A percentile compares a stretch with the other conserved stretches of the same genome.
phyloP scores from a whole-genome alignment of 306 rosid species.

The Rubus parviflorus region DNA sequence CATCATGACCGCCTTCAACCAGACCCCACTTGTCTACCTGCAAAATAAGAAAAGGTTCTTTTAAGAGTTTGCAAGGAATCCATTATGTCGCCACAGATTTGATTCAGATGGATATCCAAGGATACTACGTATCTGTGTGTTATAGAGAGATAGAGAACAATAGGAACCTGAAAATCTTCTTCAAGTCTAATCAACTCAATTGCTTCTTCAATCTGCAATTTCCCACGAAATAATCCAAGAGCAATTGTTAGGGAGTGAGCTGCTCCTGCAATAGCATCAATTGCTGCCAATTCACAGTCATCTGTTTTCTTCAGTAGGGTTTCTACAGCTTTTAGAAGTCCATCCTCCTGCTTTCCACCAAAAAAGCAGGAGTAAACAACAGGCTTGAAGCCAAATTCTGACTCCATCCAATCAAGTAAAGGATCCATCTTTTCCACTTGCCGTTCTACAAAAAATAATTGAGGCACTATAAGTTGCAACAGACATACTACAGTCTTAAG shows the following conservation, averaged over 20 bases:
- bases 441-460: constrained; percentile 44
- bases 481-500: background rate
- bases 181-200: constrained; percentile 81
- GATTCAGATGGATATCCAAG: background rate
- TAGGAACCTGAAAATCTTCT: constrained; percentile 85
- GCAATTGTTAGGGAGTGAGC: constrained; percentile 78
- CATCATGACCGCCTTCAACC: constrained; percentile 99
- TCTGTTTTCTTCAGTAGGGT: constrained; percentile 58
- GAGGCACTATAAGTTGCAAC: constrained; percentile 17
- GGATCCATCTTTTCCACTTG: constrained; percentile 91
- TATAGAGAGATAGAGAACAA: constrained; percentile 1
- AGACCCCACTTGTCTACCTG: constrained; percentile 93
- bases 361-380: constrained; percentile 62
- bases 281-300: constrained; percentile 80
- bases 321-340: constrained; percentile 62
- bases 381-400: constrained; percentile 86
- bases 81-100: background rate
- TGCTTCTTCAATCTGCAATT: constrained; percentile 77
- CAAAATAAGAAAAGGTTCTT: constrained; percentile 1
- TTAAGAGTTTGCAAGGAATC: background rate
- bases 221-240: constrained; percentile 53
- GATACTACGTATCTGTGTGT: background rate
- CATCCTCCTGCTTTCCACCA: constrained; percentile 83
- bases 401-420: constrained; percentile 72
- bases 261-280: constrained; percentile 79